Evolutionary conservation across 108 stramenopile species (phyloP).

Genomic region (Fragilariopsis cylindrus): DNA sequence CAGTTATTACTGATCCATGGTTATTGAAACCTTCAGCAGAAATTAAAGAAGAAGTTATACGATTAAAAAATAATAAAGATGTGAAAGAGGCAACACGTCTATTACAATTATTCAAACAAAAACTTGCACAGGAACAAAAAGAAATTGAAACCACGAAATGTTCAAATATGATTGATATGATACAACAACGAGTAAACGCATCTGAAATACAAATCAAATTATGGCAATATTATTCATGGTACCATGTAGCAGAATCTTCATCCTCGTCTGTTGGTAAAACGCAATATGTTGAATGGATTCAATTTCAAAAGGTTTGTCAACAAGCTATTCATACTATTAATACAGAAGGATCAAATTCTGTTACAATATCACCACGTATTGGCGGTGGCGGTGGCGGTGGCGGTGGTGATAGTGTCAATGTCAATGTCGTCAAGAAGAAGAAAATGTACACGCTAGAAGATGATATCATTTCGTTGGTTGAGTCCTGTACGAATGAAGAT

Average conservation of each 20-base stretch:
- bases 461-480: slow-evolving; percentile 5
- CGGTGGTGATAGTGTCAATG: not conserved
- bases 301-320: slow-evolving; percentile 16
- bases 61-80: slow-evolving; percentile 32
- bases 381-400: too few relatives aligned
- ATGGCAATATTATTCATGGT: slow-evolving; percentile 17
- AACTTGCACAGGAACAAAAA: slow-evolving; percentile 25
- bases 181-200: slow-evolving; percentile 28
- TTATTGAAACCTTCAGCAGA: slow-evolving; percentile 29
- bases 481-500: slow-evolving; percentile 13
- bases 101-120: slow-evolving; percentile 37
- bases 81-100: slow-evolving; percentile 29
- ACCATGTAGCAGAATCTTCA: not conserved
- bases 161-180: slow-evolving; percentile 9
- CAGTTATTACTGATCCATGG: slow-evolving; percentile 10
- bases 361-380: slow-evolving; percentile 4
- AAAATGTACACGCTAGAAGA: slow-evolving; percentile 13
- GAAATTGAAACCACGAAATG: slow-evolving; percentile 12
- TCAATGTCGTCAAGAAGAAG: slow-evolving; percentile 11
- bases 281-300: slow-evolving; percentile 17
- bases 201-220: slow-evolving; percentile 8
- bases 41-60: slow-evolving; percentile 31
- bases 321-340: slow-evolving; percentile 14
- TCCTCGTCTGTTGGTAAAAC: slow-evolving; percentile 8
- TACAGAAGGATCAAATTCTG: slow-evolving; percentile 9